Evolutionary conservation across 768 basidiomycete genomes (phyloP), one percentile per base, ranked within the genome.

Genomic region (Mycena maculata): DNA sequence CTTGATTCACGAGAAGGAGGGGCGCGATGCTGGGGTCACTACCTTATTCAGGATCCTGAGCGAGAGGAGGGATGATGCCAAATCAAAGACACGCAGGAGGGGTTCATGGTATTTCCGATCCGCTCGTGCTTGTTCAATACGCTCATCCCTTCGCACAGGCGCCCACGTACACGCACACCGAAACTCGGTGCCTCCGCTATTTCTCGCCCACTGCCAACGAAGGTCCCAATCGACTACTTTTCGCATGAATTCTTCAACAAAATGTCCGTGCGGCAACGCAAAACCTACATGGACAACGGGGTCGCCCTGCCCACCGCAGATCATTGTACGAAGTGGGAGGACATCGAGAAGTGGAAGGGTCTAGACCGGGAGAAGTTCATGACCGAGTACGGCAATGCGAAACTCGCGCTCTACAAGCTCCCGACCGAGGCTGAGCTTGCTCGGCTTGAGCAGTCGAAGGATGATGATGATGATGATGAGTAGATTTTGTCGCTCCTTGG

Each of bases 171-270:
- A 38, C 25, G 59, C 47, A 31, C n/a, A 20, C 45, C 48, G 16
- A 27, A 18, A 25, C 36, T 30, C 12, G 25, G 25, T 13, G 30
- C 57, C 12, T 60, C 60, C 13, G n/a, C 18, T 7, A 23, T 60
- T 11, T 60, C 60, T 28, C 38, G 12, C 7, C 11, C 2, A 7
- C 23, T 36, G 10, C 48, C 60, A 1, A 41, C 11, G 5, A 22
- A 52, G 10, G 60, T 60, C 39, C 60, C 65, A 4, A 59, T 66
- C 30, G 58, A 66, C 22, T 66, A 27, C n/a, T 66, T 66, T 45
- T 47, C 55, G 18, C 65, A 59, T 20, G 27, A 61, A 12, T 66
- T 50, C 49, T 66, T 52, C 58, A 66, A 66, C 56, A 15, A 31
- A 25, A 12, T 66, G 27, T 25, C 58, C 16, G 48, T 61, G 6